Evolutionary conservation across 345 rosid genomes (phyloP), one percentile per base, ranked within the genome.

Genomic region (Dipteronia dyeriana): DNA sequence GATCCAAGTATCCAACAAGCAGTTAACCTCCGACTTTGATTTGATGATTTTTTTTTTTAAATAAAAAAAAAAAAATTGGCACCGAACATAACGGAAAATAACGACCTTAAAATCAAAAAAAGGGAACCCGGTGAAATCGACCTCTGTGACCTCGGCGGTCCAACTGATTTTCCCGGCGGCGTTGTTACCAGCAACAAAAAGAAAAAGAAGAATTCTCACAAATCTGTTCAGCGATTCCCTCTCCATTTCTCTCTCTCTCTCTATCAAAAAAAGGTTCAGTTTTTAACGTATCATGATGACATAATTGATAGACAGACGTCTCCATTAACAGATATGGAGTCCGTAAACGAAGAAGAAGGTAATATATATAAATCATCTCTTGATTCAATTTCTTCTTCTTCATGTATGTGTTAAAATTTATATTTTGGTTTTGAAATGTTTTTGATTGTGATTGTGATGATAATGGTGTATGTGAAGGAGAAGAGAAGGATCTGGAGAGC

Each of bases 401-500:
- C 38, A 3, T 39, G 7, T 10, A 11, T 13, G 16, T 14, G 11
- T 66, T 39, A 4, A 41, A 9, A 34, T 9, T 73, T 41, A 73
- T 22, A 19, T 25, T 41, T 60, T 20, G 10, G 23, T 73, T 63
- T 26, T 56, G 19, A 49, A 4, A 7, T 23, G 14, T 16, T 22
- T 68, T 47, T 45, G 31, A 12, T 22, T 23, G 17, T 41, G 62
- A 43, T 25, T 16, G 57, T 66, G 56, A 63, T 68, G 73, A 13
- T 20, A 59, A 59, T 59, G 63, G 22, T 59, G 63, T 14, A 66
- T 68, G 82, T 61, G 67, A 74, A 83, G 87, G 75, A 67, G 70
- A 61, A 5, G 83, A 79, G 79, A 84, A 74, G 81, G 84, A 83
- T 80, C 53, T 75, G 73, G 90, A 84, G 83, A 78, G 73, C 72